Evolutionary conservation across 345 rosid species (phyloP).

Genomic region (Corchorus olitorius): DNA sequence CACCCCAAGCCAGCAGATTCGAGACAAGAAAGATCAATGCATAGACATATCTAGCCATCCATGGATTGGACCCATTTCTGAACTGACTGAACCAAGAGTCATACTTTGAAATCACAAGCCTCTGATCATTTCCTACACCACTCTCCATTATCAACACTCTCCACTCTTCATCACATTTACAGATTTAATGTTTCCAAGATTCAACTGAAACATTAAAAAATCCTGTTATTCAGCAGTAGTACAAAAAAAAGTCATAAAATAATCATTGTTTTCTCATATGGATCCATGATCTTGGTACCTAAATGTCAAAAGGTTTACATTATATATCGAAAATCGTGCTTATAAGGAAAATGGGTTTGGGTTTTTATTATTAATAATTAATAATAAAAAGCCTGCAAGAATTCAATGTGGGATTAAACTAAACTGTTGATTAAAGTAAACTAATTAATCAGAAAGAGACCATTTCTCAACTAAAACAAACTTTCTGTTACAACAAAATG

Average conservation of each 20-base stretch:
- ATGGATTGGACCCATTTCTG: slow-evolving; percentile 76
- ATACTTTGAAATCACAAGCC: slow-evolving; percentile 44
- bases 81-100: slow-evolving; percentile 84
- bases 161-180: slow-evolving; percentile 49
- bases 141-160: slow-evolving; percentile 56
- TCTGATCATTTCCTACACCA: slow-evolving; percentile 36
- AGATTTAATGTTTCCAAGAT: slow-evolving; percentile 11
- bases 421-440: not conserved
- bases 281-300: not conserved
- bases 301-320: not conserved
- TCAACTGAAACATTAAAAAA: not conserved
- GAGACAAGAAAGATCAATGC: slow-evolving; percentile 76
- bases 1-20: slow-evolving; percentile 87
- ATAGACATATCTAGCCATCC: slow-evolving; percentile 94
- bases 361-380: not conserved
- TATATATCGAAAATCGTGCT: not conserved
- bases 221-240: slow-evolving; percentile 25
- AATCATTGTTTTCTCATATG: not conserved
- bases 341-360: not conserved
- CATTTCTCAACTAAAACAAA: slow-evolving; percentile 38
- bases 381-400: not conserved
- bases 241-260: slow-evolving; percentile 7
- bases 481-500: slow-evolving; percentile 9
- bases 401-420: not conserved
- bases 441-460: slow-evolving; percentile 24